Evolutionary conservation across 768 basidiomycete species (phyloP).

Genomic region (Leccinum subgranulosum): DNA sequence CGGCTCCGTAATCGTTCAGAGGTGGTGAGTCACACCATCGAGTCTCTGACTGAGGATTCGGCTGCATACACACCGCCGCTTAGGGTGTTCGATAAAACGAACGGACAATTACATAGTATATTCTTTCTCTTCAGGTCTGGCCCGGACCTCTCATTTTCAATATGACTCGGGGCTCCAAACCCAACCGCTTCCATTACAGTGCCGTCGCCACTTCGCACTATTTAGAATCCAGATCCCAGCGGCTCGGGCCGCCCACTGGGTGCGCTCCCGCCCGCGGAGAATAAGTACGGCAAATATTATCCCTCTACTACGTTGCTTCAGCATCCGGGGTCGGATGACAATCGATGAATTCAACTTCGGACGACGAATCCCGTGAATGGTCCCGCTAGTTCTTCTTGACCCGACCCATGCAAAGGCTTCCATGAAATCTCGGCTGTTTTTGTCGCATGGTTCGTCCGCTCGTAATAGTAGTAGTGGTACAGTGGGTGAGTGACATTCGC

Average conservation of each 20-base stretch:
- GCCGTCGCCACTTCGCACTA: background rate
- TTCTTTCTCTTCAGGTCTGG: background rate
- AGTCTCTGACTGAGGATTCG: background rate
- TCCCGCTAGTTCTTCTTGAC: background rate
- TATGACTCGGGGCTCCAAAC: background rate
- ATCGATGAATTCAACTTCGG: background rate
- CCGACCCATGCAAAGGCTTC: background rate
- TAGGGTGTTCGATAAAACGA: background rate
- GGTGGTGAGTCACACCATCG: background rate
- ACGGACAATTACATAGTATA: background rate
- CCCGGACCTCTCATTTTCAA: background rate
- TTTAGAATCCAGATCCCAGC: background rate
- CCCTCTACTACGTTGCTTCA: background rate
- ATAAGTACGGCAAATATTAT: background rate
- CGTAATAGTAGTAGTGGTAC: background rate
- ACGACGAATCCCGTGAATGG: background rate
- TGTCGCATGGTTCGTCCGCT: slow-evolving; percentile 4
- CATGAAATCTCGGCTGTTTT: slow-evolving; percentile 14
- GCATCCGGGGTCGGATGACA: background rate
- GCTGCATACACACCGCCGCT: background rate
- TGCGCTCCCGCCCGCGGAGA: background rate
- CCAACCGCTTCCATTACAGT: background rate
- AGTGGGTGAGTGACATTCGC: background rate
- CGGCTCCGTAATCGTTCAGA: background rate
- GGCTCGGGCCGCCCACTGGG: background rate